A percentile compares a stretch with the other conserved stretches of the same genome.
These are phyloP conservation scores for Vicia villosa DNA, from an alignment of 306 rosid species.

Conservation along the genomic window DNA sequence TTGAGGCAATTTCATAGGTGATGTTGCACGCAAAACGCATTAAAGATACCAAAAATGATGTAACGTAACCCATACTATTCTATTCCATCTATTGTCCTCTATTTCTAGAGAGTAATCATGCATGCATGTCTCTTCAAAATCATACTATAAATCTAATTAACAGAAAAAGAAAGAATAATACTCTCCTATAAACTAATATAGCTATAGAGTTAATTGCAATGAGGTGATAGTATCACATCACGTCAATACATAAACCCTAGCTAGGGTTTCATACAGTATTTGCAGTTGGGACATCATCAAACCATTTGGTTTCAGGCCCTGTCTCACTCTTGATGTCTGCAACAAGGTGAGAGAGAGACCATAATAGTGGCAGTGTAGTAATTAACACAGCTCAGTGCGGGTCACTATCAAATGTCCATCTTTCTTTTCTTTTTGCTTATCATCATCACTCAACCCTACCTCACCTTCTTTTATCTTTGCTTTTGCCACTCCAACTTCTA, in stretches of 20 bases:
- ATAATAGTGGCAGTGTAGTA: not conserved
- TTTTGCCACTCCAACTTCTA: constrained; percentile 26
- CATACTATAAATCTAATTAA: too few relatives aligned
- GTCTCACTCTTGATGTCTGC: not conserved
- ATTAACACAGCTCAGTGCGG: not conserved
- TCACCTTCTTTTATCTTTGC: not conserved
- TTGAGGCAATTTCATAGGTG: constrained; percentile 5
- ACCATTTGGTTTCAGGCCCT: not conserved
- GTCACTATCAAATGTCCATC: not conserved
- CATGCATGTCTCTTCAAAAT: not conserved
- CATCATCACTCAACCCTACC: not conserved
- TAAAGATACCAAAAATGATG: constrained; percentile 30
- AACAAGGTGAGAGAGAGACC: too few relatives aligned
- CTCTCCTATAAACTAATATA: too few relatives aligned
- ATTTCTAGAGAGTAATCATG: not conserved
- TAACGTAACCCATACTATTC: not conserved
- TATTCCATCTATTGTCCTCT: not conserved
- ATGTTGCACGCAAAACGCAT: constrained; percentile 1
- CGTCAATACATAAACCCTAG: not conserved
- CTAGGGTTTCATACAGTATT: not conserved
- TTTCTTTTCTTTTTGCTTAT: not conserved
- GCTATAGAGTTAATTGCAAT: too few relatives aligned
- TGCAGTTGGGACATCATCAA: not conserved
- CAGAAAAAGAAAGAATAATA: too few relatives aligned
- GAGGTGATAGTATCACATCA: not conserved